Conservation (phyloP, 768 basidiomycete species). For the Trametes punicea region DNA sequence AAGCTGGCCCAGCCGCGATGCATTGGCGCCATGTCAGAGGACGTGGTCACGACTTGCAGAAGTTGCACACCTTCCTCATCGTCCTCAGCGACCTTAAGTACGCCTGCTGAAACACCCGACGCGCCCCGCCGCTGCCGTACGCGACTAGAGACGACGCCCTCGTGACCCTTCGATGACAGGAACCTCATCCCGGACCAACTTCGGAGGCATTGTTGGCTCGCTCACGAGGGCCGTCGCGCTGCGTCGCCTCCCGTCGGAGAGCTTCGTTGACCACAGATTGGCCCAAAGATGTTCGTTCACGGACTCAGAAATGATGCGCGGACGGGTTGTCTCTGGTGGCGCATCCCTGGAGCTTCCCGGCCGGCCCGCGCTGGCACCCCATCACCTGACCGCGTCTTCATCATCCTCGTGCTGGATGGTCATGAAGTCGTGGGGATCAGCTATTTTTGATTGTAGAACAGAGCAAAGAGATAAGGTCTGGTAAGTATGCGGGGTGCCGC, state of each 20-base stretch:
- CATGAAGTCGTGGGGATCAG: neutral
- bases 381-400: conserved; percentile 8
- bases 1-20: conserved; percentile 6
- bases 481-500: neutral
- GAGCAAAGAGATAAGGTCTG: neutral
- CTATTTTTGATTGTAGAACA: neutral
- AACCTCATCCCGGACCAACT: conserved; percentile 3
- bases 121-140: neutral
- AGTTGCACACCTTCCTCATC: neutral
- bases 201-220: neutral
- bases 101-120: neutral
- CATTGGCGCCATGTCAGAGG: neutral
- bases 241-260: neutral
- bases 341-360: neutral
- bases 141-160: neutral
- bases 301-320: neutral
- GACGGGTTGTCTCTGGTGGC: neutral
- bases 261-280: neutral
- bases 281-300: neutral
- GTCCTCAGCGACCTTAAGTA: neutral
- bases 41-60: neutral
- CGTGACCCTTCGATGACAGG: conserved; percentile 3
- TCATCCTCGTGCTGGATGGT: neutral
- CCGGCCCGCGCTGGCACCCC: neutral
- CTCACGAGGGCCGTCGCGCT: neutral